A percentile compares a stretch with the other conserved stretches of the same genome.
phyloP scores from a whole-genome alignment of 148 eudicot genomes.

The Nyssa sinensis region DNA sequence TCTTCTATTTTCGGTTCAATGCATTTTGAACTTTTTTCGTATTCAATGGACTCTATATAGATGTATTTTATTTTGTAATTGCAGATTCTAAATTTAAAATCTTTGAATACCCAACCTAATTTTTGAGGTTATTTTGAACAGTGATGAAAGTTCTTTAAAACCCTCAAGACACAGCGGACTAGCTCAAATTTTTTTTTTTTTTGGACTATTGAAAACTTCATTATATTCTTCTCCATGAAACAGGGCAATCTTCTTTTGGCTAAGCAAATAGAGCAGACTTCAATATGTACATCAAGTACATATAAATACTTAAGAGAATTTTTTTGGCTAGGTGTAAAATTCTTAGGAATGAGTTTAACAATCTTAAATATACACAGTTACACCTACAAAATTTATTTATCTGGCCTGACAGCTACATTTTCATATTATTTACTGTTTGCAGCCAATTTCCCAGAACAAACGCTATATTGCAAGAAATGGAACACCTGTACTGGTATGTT shows the following conservation, averaged over 20 bases:
- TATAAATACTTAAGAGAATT: not conserved
- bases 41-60: not conserved
- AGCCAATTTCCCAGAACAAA: conserved; percentile 90
- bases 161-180: not conserved
- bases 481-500: conserved; percentile 63
- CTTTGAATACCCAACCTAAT: not conserved
- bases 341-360: not conserved
- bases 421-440: conserved; percentile 29
- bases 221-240: not conserved
- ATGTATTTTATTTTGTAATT: too few relatives aligned
- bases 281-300: not conserved
- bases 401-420: not conserved
- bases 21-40: not conserved
- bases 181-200: not conserved
- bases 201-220: not conserved
- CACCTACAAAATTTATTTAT: not conserved
- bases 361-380: not conserved
- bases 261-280: not conserved
- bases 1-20: not conserved
- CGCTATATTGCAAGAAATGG: conserved; percentile 88
- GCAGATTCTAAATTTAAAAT: not conserved
- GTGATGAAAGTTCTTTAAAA: not conserved
- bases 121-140: not conserved
- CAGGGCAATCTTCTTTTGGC: not conserved
- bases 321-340: too few relatives aligned